Conservation (phyloP, 2,329 filamentous ascomycete species). For the Tolypocladium ovalisporum region DNA sequence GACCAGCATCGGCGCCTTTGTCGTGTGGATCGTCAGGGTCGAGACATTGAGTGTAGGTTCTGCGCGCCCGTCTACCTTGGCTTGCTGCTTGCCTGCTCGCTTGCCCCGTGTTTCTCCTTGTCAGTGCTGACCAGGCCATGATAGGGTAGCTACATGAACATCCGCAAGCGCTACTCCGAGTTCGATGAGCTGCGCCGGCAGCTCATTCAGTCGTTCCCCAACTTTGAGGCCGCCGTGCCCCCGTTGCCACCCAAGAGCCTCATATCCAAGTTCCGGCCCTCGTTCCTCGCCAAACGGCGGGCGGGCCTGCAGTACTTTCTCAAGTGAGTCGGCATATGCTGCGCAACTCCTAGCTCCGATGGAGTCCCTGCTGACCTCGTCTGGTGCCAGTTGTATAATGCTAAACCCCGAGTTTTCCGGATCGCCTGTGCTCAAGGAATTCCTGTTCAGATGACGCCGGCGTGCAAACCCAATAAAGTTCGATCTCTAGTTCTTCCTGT, state of each 20-base stretch:
- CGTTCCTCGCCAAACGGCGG: slow-evolving; percentile 76
- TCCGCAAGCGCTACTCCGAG: slow-evolving; percentile 76
- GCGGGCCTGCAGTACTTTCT: slow-evolving; percentile 83
- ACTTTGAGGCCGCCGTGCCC: slow-evolving; percentile 79
- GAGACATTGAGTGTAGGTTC: slow-evolving; percentile 68
- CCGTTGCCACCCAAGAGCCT: slow-evolving; percentile 82
- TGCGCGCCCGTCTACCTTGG: too few species aligned
- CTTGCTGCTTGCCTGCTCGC: neutral
- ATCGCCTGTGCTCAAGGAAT: slow-evolving; percentile 12
- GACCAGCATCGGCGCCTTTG: slow-evolving; percentile 70
- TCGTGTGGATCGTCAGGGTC: slow-evolving; percentile 86
- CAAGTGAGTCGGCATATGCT: slow-evolving; percentile 51
- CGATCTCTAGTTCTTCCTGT: neutral
- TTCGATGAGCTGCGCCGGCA: slow-evolving; percentile 73
- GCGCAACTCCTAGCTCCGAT: neutral
- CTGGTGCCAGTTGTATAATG: slow-evolving; percentile 8
- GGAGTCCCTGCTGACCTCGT: slow-evolving; percentile 5
- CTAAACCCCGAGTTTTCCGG: slow-evolving; percentile 11
- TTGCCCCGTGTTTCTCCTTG: neutral
- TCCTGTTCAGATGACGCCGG: slow-evolving; percentile 8
- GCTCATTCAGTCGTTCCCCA: slow-evolving; percentile 71
- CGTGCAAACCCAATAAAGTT: neutral
- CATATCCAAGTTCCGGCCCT: slow-evolving; percentile 73
- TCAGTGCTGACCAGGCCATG: too few species aligned
- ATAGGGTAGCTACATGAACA: slow-evolving; percentile 51